phyloP scores from a whole-genome alignment of 164 flowering plant species.

The Vitis rupestris region DNA sequence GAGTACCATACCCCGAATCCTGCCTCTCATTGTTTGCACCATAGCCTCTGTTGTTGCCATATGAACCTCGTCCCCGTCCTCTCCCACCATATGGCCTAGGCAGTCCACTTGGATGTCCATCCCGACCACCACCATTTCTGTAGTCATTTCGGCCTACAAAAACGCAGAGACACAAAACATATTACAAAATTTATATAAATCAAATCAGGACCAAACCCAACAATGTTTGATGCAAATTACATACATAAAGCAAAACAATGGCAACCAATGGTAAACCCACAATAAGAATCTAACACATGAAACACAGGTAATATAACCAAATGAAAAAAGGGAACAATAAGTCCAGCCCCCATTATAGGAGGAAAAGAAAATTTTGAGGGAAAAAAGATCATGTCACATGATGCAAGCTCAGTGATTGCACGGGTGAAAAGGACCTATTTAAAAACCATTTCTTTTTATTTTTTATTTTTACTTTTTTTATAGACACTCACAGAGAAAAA shows the following conservation, averaged over 20 bases:
- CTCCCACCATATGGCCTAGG: constrained; percentile 72
- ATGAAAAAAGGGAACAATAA: too few relatives aligned
- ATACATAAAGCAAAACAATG: not conserved
- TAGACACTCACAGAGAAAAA: too few relatives aligned
- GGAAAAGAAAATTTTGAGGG: too few relatives aligned
- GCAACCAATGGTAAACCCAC: too few relatives aligned
- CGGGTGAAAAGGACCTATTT: too few relatives aligned
- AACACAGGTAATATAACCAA: too few relatives aligned
- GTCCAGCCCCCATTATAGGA: too few relatives aligned
- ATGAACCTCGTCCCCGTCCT: constrained; percentile 49
- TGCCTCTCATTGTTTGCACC: constrained; percentile 31
- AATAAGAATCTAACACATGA: too few relatives aligned
- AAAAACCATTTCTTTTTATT: too few relatives aligned
- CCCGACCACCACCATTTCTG: constrained; percentile 47
- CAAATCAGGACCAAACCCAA: not conserved
- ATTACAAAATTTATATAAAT: not conserved
- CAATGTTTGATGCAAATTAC: not conserved
- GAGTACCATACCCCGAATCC: constrained; percentile 44
- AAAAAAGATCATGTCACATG: too few relatives aligned
- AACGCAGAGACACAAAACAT: constrained; percentile 5
- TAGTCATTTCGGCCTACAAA: constrained; percentile 53
- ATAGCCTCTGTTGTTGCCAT: constrained; percentile 30
- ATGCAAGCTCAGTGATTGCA: too few relatives aligned
- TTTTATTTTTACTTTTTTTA: too few relatives aligned
- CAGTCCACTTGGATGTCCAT: constrained; percentile 61